Conservation (phyloP, 2,329 filamentous ascomycete species). For the Diaporthe batatas region DNA sequence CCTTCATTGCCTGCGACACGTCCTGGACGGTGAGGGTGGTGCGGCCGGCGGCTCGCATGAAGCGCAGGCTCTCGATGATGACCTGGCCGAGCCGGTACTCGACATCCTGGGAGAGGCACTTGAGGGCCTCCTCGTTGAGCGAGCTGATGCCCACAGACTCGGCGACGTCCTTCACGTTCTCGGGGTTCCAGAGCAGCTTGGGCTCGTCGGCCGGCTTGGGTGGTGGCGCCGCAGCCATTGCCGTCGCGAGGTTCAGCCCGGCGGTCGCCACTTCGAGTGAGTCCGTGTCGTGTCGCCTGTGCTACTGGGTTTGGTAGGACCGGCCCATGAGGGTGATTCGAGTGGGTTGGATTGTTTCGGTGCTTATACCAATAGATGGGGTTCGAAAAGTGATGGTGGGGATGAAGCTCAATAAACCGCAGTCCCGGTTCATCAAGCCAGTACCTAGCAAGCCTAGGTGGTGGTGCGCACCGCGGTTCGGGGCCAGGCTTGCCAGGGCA, state of each 20-base stretch:
- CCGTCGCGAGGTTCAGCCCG: constrained; percentile 26
- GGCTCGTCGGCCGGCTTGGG: constrained; percentile 50
- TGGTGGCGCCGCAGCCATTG: constrained; percentile 42
- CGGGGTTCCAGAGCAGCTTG: constrained; percentile 90
- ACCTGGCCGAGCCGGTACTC: constrained; percentile 96
- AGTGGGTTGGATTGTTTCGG: not conserved
- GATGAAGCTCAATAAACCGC: not conserved
- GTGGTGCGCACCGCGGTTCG: too few relatives aligned
- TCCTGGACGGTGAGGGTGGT: constrained; percentile 92
- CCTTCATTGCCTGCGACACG: constrained; percentile 84
- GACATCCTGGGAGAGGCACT: constrained; percentile 90
- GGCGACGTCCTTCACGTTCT: constrained; percentile 95
- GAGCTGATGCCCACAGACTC: constrained; percentile 91
- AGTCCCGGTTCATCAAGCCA: not conserved
- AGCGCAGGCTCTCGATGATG: constrained; percentile 92
- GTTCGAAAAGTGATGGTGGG: not conserved
- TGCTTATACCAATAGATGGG: not conserved
- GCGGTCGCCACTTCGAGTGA: constrained; percentile 4
- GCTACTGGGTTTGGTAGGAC: not conserved
- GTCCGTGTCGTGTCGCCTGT: constrained; percentile 22
- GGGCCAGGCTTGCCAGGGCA: too few relatives aligned
- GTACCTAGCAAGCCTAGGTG: too few relatives aligned
- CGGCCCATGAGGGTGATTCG: constrained; percentile 18
- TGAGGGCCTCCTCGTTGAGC: constrained; percentile 87
- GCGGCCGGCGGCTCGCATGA: constrained; percentile 92